These are phyloP conservation scores for Croton laevigatus DNA, from an alignment of 441 rosid species.

Conservation along the genomic window DNA sequence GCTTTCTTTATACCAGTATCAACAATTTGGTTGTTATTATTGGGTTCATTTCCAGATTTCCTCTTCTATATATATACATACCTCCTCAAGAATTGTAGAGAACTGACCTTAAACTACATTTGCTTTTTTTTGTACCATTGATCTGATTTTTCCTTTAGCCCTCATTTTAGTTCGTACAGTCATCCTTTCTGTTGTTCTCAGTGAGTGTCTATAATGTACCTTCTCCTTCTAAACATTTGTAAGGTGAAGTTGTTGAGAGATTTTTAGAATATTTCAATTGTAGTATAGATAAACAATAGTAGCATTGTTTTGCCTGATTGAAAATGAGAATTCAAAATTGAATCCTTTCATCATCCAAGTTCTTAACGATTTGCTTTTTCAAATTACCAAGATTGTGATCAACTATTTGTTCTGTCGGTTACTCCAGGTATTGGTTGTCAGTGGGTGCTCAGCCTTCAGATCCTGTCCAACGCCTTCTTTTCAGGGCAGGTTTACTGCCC, in stretches of 20 bases:
- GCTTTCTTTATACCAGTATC: background rate
- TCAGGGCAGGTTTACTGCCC: conserved; percentile 81
- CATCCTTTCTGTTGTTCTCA: no score
- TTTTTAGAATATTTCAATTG: background rate
- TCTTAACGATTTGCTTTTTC: background rate
- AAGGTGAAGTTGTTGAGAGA: background rate
- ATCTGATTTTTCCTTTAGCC: no score
- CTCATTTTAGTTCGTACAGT: no score
- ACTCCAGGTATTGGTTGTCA: conserved; percentile 80
- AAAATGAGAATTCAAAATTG: background rate
- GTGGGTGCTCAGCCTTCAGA: conserved; percentile 96
- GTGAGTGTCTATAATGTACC: no score
- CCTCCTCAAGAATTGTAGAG: background rate
- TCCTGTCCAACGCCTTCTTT: conserved; percentile 76
- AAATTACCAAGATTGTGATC: background rate
- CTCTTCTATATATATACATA: background rate
- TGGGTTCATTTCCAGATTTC: background rate
- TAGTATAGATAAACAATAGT: background rate
- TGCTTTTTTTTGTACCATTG: background rate
- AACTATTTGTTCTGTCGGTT: background rate
- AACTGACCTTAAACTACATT: background rate
- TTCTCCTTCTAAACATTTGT: background rate
- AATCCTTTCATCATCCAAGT: background rate
- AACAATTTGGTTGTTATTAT: background rate
- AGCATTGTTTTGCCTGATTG: background rate